These are phyloP conservation scores for Solanum paucissectum DNA, from an alignment of 257 asterid species.

Conservation along the genomic window DNA sequence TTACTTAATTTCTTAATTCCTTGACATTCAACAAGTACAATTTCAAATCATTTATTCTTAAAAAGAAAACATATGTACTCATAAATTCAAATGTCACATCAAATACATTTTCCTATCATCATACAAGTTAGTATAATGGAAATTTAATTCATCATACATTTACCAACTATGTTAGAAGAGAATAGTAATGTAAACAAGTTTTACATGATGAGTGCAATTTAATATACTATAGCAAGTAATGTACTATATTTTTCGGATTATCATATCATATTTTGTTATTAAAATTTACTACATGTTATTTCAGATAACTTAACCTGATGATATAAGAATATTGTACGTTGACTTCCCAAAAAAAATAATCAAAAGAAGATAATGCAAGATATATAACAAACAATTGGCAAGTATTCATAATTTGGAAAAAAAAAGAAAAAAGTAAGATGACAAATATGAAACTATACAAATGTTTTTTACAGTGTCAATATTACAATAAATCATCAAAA, in stretches of 20 bases:
- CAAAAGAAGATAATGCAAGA: not conserved
- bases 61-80: too few relatives aligned
- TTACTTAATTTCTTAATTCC: not conserved
- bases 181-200: too few relatives aligned
- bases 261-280: not conserved
- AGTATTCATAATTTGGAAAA: not conserved
- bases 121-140: too few relatives aligned
- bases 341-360: not conserved
- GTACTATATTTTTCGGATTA: not conserved
- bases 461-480: not conserved
- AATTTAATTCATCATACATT: too few relatives aligned
- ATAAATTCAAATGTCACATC: too few relatives aligned
- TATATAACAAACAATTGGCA: not conserved
- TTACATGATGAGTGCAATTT: too few relatives aligned
- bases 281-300: not conserved
- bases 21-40: too few relatives aligned
- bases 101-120: too few relatives aligned
- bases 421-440: not conserved
- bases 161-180: too few relatives aligned
- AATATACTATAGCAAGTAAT: too few relatives aligned
- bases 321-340: not conserved
- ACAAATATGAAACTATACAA: not conserved
- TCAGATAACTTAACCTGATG: not conserved
- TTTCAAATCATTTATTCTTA: too few relatives aligned
- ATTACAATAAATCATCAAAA: slow-evolving; percentile 27